Evolutionary conservation across 768 basidiomycete genomes (phyloP).

Genomic region (Lactifluus subvellereus): DNA sequence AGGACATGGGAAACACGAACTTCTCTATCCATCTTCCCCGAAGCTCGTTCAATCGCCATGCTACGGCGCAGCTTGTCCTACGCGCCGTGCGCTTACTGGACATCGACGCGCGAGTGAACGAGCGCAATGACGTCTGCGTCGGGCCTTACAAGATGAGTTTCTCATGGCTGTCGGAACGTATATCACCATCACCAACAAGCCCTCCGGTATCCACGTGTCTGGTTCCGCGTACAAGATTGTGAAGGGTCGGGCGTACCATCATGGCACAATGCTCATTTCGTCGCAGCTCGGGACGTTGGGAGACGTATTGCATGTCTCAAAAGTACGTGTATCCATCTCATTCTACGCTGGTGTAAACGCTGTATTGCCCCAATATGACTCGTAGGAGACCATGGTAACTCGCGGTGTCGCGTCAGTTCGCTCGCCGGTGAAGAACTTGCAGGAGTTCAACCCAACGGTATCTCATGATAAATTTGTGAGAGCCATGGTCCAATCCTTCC

Average conservation of each 20-base stretch:
- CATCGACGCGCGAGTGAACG: slow-evolving; percentile 74
- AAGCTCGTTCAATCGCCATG: slow-evolving; percentile 67
- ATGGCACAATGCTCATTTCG: slow-evolving; percentile 96
- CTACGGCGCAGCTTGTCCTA: slow-evolving; percentile 71
- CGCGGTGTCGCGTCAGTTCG: slow-evolving; percentile 88
- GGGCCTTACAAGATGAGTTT: slow-evolving; percentile 81
- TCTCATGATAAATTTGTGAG: slow-evolving; percentile 66
- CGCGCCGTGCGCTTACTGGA: slow-evolving; percentile 72
- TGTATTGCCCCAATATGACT: not conserved
- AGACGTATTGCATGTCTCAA: slow-evolving; percentile 58
- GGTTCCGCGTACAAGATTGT: slow-evolving; percentile 98
- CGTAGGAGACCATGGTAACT: slow-evolving; percentile 70
- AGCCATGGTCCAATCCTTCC: slow-evolving; percentile 67
- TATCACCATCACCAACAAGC: slow-evolving; percentile 19
- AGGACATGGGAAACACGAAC: slow-evolving; percentile 98
- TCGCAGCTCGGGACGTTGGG: slow-evolving; percentile 69
- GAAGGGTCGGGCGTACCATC: slow-evolving; percentile 87
- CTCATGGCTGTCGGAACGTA: slow-evolving; percentile 12
- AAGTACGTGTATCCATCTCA: slow-evolving; percentile 39
- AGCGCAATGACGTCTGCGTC: slow-evolving; percentile 87
- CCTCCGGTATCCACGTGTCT: slow-evolving; percentile 59
- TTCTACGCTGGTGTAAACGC: not conserved
- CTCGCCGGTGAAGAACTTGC: slow-evolving; percentile 86
- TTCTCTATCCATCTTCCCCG: slow-evolving; percentile 92
- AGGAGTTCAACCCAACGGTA: slow-evolving; percentile 42